A percentile compares a stretch with the other conserved stretches of the same genome.
phyloP scores from a whole-genome alignment of 108 stramenopile genomes.

The Nitzschia inconspicua region DNA sequence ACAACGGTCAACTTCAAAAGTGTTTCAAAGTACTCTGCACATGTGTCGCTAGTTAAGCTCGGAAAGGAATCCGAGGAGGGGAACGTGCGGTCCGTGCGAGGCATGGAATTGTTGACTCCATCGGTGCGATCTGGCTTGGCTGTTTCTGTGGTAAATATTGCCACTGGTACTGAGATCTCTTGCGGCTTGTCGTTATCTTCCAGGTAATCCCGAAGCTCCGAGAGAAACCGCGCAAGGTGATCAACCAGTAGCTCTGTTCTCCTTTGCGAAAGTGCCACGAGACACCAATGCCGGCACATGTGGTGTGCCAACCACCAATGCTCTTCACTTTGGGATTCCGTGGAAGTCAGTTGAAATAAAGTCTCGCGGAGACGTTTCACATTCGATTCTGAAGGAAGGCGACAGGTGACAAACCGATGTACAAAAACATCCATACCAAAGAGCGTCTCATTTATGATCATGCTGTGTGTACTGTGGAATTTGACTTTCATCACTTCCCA shows the following conservation, averaged over 20 bases:
- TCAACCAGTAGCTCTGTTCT: background rate
- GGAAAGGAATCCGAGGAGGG: slow-evolving; percentile 2
- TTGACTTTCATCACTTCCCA: background rate
- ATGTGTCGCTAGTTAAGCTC: slow-evolving; percentile 2
- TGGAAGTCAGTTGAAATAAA: background rate
- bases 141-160: background rate
- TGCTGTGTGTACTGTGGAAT: background rate
- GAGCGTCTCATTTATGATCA: background rate
- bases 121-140: slow-evolving; percentile 12
- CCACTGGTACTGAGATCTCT: background rate
- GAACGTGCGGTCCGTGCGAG: too few species aligned
- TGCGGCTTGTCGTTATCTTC: background rate
- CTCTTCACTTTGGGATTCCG: slow-evolving; percentile 3
- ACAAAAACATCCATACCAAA: background rate
- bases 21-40: slow-evolving; percentile 9
- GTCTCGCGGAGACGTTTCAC: slow-evolving; percentile 3
- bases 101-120: background rate
- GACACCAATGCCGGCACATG: slow-evolving; percentile 25
- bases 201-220: slow-evolving; percentile 10
- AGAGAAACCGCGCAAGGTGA: slow-evolving; percentile 9
- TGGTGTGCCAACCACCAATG: background rate
- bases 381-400: background rate
- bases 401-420: background rate
- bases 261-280: slow-evolving; percentile 1
- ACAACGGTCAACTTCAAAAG: slow-evolving; percentile 16